Conservation (phyloP, 805 yeast species). For the Myxozyma sirexii region DNA sequence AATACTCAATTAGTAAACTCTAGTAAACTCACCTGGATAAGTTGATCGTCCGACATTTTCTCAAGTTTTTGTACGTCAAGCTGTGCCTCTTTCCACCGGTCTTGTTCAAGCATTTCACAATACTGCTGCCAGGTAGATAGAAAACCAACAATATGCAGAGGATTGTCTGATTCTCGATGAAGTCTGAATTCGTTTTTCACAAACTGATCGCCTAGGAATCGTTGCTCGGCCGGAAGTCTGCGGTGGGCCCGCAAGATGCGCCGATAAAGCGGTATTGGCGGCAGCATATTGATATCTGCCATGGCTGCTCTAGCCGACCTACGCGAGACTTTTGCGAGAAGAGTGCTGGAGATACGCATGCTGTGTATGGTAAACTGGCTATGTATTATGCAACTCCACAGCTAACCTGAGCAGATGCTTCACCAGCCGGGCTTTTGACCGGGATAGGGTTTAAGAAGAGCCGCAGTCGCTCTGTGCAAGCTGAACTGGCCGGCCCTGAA, state of each 20-base stretch:
- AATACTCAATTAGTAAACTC: too few species aligned
- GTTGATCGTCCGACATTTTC: constrained; percentile 88
- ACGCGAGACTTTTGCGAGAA: constrained; percentile 18
- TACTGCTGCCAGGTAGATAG: constrained; percentile 85
- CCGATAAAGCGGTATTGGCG: constrained; percentile 79
- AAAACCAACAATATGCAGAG: constrained; percentile 91
- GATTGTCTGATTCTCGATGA: constrained; percentile 80
- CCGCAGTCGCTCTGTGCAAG: too few species aligned
- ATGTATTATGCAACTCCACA: too few species aligned
- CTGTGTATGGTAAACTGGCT: not conserved
- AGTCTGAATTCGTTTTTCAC: constrained; percentile 87
- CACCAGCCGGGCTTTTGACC: too few species aligned
- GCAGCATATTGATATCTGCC: constrained; percentile 51
- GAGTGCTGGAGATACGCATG: constrained; percentile 16
- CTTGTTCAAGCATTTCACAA: constrained; percentile 47
- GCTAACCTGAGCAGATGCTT: too few species aligned
- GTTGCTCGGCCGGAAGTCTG: constrained; percentile 64
- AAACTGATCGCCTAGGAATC: constrained; percentile 85
- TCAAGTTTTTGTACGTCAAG: constrained; percentile 68
- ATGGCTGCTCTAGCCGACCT: constrained; percentile 43
- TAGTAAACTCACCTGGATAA: constrained; percentile 66
- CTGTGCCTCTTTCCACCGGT: constrained; percentile 63
- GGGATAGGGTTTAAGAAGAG: too few species aligned
- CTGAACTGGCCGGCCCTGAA: too few species aligned
- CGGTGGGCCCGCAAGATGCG: constrained; percentile 82